Percentiles rank a stretch among this genome's conserved stretches.
phyloP scores from a whole-genome alignment of 1,284 basidiomycete genomes.

The Salmacisia buchloeana region DNA sequence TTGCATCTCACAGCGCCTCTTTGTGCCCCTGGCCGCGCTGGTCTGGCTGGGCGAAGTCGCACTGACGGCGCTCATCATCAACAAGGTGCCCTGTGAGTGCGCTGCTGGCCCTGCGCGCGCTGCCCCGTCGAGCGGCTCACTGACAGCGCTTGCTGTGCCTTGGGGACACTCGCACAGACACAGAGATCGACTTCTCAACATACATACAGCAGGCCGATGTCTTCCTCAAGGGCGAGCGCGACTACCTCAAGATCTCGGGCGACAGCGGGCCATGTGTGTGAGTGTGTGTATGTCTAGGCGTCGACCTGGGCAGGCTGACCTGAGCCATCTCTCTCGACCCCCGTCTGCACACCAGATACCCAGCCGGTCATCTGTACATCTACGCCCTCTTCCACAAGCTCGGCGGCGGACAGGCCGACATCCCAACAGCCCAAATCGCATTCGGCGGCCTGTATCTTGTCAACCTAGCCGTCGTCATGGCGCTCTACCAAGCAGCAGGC shows the following conservation, averaged over 20 bases:
- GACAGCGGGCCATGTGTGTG: constrained; percentile 94
- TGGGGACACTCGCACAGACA: constrained; percentile 60
- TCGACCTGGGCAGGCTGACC: too few relatives aligned
- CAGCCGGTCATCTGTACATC: constrained; percentile 83
- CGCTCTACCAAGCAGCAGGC: constrained; percentile 29
- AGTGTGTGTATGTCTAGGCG: constrained; percentile 51
- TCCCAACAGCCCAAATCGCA: constrained; percentile 50
- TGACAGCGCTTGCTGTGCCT: too few relatives aligned
- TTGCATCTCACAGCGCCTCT: background rate
- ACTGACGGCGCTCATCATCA: constrained; percentile 17
- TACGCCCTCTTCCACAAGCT: constrained; percentile 70
- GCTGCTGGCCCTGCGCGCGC: background rate
- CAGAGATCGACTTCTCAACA: constrained; percentile 97
- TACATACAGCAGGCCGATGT: constrained; percentile 80
- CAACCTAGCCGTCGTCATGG: constrained; percentile 26
- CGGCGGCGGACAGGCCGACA: constrained; percentile 54
- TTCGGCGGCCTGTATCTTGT: constrained; percentile 52
- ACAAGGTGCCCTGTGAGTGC: constrained; percentile 16
- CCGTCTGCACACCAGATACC: constrained; percentile 73
- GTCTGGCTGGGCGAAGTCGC: constrained; percentile 15
- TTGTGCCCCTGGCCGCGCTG: background rate
- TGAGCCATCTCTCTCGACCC: background rate
- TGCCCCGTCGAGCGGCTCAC: too few relatives aligned
- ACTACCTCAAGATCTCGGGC: constrained; percentile 78
- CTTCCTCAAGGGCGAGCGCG: constrained; percentile 70